Evolutionary conservation across 2,329 filamentous ascomycete genomes (phyloP).

Genomic region (Pseudocercospora cruenta): DNA sequence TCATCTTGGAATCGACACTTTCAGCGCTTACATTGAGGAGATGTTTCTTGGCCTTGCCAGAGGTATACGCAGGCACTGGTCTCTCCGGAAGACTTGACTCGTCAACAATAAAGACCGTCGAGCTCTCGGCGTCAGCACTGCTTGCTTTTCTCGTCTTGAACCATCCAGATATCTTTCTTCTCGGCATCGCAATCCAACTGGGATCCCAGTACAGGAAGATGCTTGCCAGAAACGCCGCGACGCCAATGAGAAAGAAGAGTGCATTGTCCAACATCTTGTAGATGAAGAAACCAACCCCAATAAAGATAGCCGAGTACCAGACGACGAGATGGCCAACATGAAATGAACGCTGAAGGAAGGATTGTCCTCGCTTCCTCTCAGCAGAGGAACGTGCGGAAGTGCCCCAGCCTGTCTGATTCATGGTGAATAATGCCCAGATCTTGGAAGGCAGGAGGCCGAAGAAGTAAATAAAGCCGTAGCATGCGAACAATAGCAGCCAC

Average conservation of each 20-base stretch:
- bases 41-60: too few species aligned
- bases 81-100: background rate
- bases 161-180: background rate
- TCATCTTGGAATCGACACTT: background rate
- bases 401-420: constrained; percentile 12
- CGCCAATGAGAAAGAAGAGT: background rate
- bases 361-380: constrained; percentile 9
- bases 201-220: constrained; percentile 13
- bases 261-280: background rate
- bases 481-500: constrained; percentile 13
- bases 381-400: constrained; percentile 12
- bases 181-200: background rate
- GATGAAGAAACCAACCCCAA: constrained; percentile 10
- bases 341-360: constrained; percentile 10
- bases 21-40: background rate
- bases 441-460: constrained; percentile 13
- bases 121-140: background rate
- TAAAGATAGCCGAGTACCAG: constrained; percentile 14
- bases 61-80: background rate
- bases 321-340: constrained; percentile 14
- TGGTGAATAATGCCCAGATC: constrained; percentile 12
- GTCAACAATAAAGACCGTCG: too few species aligned
- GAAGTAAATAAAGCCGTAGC: constrained; percentile 15
- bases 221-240: background rate
- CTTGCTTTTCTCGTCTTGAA: background rate